These are phyloP conservation scores for Kluyveromyces siamensis DNA, from an alignment of 805 yeast species.

Conservation along the genomic window DNA sequence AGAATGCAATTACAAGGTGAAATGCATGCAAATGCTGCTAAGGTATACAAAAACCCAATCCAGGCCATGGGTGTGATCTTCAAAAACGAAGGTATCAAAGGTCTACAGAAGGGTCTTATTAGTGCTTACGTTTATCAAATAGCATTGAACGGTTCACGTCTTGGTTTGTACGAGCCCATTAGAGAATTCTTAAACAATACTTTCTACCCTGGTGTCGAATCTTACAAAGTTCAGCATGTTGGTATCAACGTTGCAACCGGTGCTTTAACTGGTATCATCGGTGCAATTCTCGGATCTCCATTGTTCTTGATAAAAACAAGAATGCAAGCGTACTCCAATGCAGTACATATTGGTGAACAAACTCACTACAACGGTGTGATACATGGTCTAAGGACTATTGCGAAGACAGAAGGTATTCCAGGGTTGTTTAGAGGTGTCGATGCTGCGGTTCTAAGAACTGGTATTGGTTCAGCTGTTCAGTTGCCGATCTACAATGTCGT, in stretches of 20 bases:
- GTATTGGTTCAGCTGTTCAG: conserved; percentile 93
- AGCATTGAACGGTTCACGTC: conserved; percentile 86
- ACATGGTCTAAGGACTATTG: conserved; percentile 61
- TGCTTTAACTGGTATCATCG: conserved; percentile 75
- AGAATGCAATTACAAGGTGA: conserved; percentile 97
- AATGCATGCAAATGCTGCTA: conserved; percentile 43
- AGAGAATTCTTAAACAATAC: conserved; percentile 49
- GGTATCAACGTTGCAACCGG: conserved; percentile 72
- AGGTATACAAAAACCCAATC: conserved; percentile 69
- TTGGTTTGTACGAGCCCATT: conserved; percentile 89
- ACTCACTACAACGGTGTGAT: conserved; percentile 68
- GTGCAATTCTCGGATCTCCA: conserved; percentile 87
- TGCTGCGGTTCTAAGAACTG: conserved; percentile 90
- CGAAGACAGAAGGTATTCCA: conserved; percentile 61
- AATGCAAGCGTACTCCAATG: conserved; percentile 83
- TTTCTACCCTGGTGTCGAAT: conserved; percentile 43
- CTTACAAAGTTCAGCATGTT: conserved; percentile 39
- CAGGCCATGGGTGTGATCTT: conserved; percentile 73
- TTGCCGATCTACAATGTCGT: conserved; percentile 80
- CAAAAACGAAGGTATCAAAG: conserved; percentile 76
- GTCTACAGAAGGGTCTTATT: conserved; percentile 80
- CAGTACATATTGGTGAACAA: conserved; percentile 76
- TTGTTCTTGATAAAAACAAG: conserved; percentile 87
- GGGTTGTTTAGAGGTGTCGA: conserved; percentile 89
- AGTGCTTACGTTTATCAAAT: conserved; percentile 89